Evolutionary conservation across 352 stramenopile genomes (phyloP).

Genomic region (Phytophthora hibernalis): DNA sequence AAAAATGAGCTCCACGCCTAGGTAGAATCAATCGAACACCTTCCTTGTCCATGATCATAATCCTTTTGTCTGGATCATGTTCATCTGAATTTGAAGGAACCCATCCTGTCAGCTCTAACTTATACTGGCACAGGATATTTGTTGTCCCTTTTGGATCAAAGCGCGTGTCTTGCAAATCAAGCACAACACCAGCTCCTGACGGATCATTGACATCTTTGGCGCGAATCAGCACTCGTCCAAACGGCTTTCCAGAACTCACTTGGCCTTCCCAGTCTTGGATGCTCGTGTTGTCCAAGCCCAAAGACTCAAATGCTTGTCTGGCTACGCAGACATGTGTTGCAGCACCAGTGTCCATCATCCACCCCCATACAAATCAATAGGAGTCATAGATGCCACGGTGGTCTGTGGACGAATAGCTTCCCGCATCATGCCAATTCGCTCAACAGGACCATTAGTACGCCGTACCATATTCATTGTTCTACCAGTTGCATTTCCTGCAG

Average conservation of each 20-base stretch:
- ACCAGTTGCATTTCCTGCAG: neutral
- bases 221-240: neutral
- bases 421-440: neutral
- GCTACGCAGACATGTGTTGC: neutral
- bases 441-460: neutral
- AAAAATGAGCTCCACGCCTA: neutral
- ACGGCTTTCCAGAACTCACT: neutral
- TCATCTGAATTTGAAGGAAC: neutral
- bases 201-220: neutral
- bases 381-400: neutral
- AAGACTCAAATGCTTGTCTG: conserved; percentile 1
- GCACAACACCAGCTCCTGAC: neutral
- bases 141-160: neutral
- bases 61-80: neutral
- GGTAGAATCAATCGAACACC: neutral
- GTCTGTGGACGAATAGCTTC: neutral
- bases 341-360: neutral
- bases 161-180: neutral
- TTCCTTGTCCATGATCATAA: neutral
- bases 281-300: neutral
- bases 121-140: neutral
- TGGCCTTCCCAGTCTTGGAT: neutral
- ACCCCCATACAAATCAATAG: neutral
- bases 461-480: neutral
- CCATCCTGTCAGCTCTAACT: neutral